Evolutionary conservation across 1,284 basidiomycete genomes (phyloP).

Genomic region (Flammula alnicola): DNA sequence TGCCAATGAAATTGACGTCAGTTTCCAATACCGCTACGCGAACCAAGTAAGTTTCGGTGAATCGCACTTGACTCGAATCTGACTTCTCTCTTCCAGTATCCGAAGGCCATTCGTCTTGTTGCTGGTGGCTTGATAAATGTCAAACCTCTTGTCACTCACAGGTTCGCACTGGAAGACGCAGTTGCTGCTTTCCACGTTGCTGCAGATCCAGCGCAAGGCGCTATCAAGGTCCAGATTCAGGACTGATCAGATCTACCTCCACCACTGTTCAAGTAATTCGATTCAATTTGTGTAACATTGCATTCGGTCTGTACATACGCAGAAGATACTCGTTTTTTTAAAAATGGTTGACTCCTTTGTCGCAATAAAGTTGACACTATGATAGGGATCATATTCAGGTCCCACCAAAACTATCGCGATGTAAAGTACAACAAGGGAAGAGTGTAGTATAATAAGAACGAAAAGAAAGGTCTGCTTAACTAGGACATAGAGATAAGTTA

Average conservation of each 20-base stretch:
- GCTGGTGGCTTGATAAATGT: slow-evolving; percentile 74
- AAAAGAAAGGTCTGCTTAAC: slow-evolving; percentile 13
- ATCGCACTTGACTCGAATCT: too few relatives aligned
- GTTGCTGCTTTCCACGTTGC: slow-evolving; percentile 81
- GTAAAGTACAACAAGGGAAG: slow-evolving; percentile 15
- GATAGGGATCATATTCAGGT: background rate
- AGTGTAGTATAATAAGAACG: slow-evolving; percentile 7
- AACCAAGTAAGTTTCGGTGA: slow-evolving; percentile 55
- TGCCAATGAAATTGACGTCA: slow-evolving; percentile 67
- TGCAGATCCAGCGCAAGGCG: slow-evolving; percentile 67
- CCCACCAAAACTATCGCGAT: slow-evolving; percentile 1
- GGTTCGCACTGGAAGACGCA: slow-evolving; percentile 78
- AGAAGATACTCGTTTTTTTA: background rate
- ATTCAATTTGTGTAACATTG: background rate
- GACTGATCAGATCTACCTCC: slow-evolving; percentile 39
- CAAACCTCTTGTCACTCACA: slow-evolving; percentile 84
- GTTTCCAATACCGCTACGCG: slow-evolving; percentile 68
- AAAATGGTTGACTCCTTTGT: background rate
- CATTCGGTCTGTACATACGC: background rate
- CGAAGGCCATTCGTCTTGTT: slow-evolving; percentile 81
- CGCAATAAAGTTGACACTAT: background rate
- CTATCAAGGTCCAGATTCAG: slow-evolving; percentile 67
- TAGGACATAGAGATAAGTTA: slow-evolving; percentile 25
- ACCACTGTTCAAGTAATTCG: background rate
- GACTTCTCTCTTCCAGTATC: slow-evolving; percentile 52